Conservation (phyloP, 345 rosid species). For the Hypericum androsaemum region DNA sequence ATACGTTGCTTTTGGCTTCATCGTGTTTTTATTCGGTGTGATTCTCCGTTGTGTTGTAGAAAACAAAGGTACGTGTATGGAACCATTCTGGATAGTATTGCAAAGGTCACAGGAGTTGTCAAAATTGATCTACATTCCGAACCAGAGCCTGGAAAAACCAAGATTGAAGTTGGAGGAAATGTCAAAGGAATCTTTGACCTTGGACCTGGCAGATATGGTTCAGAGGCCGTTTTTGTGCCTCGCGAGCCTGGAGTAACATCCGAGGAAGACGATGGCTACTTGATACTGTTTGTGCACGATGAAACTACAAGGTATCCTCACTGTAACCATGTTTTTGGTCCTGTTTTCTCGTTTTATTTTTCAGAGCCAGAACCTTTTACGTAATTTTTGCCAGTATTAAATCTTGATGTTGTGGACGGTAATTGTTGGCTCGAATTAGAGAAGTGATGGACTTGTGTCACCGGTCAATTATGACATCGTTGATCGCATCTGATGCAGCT, state of each 20-base stretch:
- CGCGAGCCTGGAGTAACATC: conserved; percentile 37
- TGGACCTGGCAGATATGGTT: conserved; percentile 77
- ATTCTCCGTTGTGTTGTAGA: conserved; percentile 27
- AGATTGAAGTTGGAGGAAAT: conserved; percentile 85
- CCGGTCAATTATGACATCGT: no score
- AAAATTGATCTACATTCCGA: conserved; percentile 83
- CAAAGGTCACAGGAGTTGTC: conserved; percentile 61
- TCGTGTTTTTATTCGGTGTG: not conserved
- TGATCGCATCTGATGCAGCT: not conserved
- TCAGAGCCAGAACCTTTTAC: no score
- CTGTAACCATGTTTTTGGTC: not conserved
- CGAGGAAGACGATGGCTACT: conserved; percentile 87
- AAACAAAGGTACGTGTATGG: conserved; percentile 92
- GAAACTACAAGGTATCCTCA: conserved; percentile 63
- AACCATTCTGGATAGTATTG: conserved; percentile 69
- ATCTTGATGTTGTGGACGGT: no score
- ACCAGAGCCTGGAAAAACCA: conserved; percentile 51
- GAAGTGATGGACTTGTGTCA: no score
- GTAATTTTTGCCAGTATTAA: no score
- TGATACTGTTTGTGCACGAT: conserved; percentile 80
- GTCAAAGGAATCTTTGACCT: conserved; percentile 73
- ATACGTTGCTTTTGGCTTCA: not conserved
- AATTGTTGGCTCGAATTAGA: no score
- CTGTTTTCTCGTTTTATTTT: no score
- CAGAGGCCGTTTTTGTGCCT: conserved; percentile 90